phyloP scores from a whole-genome alignment of 345 rosid genomes.

The Leavenworthia alabamica region DNA sequence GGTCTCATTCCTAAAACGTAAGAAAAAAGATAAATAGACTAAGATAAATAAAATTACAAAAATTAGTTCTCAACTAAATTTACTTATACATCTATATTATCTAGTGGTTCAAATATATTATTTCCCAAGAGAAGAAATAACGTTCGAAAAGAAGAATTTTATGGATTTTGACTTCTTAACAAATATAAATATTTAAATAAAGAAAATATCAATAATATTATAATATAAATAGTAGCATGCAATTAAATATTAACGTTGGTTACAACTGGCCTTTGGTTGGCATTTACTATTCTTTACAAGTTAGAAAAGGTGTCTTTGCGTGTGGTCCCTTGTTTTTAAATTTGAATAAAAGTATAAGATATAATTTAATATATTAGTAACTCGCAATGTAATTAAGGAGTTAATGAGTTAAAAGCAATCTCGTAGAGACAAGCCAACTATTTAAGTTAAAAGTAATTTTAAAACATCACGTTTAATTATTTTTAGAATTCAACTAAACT shows the following conservation, averaged over 20 bases:
- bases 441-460: background rate
- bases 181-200: background rate
- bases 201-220: background rate
- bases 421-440: background rate
- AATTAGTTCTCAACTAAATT: no score
- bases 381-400: background rate
- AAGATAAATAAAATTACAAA: no score
- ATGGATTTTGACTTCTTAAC: constrained; percentile 13
- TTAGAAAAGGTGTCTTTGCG: constrained; percentile 11
- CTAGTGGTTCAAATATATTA: background rate
- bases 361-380: background rate
- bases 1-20: no score
- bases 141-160: background rate
- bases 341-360: background rate
- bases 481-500: background rate
- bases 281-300: constrained; percentile 8
- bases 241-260: constrained; percentile 17
- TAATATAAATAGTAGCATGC: constrained; percentile 12
- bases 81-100: no score
- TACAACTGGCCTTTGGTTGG: constrained; percentile 31
- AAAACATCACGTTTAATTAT: background rate
- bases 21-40: no score
- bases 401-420: background rate
- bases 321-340: constrained; percentile 16
- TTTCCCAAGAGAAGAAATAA: background rate